Evolutionary conservation across 2,329 filamentous ascomycete genomes (phyloP), one percentile per base, ranked within the genome.

Genomic region (Neoarthrinium moseri): DNA sequence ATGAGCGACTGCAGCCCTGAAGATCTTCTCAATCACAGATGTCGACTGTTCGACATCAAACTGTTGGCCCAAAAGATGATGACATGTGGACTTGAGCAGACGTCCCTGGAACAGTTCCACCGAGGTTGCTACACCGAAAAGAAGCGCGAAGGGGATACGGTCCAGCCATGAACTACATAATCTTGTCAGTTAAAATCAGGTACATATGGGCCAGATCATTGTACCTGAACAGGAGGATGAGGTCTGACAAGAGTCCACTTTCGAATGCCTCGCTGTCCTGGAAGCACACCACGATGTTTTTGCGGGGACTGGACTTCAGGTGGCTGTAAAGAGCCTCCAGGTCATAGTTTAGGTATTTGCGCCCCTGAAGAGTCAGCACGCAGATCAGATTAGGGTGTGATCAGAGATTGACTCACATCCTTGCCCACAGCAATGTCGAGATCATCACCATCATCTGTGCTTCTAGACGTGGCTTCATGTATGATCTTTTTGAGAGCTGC

Each of bases 201-300:
- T 11, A 7, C 7, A 17, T 11, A 15, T 8, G 17, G 32, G 7
- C 23, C n/a, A 20, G n/a, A 1, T 22, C 15, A 18, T 66, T 75
- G 39, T 71, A 87, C 84, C 80, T 78, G 49, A 92, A 75, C 5
- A 91, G 73, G 29, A 76, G 73, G 36, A 92, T 77, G 27, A 90
- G 60, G 47, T 92, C 87, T 1, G 83, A 83, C 11, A 95, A 68
- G n/a, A 94, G 66, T 23, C 71, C 70, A 37, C 81, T 81, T 55
- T 91, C 88, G 59, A 94, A 91, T 1, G 85, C 88, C 65, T 94
- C 89, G 51, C 87, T 90, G 58, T 94, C 89, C 61, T 91, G 85
- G 48, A 94, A 83, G 0, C 86, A 82, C 39, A 95, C 72, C 42
- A 89, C 77, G 8, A 92, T 77, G 54, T 82, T 81, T 32, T 77